Evolutionary conservation across 495 filamentous ascomycete species (phyloP).

Genomic region (Letharia lupina): DNA sequence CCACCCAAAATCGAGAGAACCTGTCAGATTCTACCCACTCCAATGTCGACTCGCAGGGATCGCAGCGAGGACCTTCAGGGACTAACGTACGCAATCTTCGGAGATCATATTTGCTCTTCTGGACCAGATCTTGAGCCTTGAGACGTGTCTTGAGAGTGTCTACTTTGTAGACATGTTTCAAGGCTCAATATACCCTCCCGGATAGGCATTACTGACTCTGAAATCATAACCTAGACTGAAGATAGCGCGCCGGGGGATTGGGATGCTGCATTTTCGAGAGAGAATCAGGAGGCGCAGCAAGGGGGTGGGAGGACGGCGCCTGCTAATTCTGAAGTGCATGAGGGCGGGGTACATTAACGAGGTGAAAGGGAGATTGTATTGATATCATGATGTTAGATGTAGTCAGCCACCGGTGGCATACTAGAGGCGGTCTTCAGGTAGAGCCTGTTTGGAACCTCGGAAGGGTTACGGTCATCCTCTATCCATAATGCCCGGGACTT

Average conservation of each 20-base stretch:
- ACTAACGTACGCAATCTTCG: neutral
- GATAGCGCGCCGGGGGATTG: neutral
- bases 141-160: too few species aligned
- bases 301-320: neutral
- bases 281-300: neutral
- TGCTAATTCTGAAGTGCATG: neutral
- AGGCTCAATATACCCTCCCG: too few species aligned
- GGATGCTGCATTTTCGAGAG: neutral
- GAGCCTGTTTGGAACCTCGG: neutral
- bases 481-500: too few species aligned
- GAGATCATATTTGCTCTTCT: too few species aligned
- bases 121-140: too few species aligned
- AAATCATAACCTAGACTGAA: neutral
- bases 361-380: neutral
- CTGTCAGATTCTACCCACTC: neutral
- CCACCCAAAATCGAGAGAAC: neutral
- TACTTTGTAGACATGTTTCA: too few species aligned
- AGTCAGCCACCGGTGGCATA: neutral
- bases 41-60: neutral
- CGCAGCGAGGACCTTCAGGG: neutral
- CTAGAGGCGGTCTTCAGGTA: neutral
- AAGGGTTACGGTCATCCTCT: neutral
- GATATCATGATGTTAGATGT: neutral
- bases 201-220: too few species aligned
- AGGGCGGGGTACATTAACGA: neutral